Percentiles rank a stretch among this genome's conserved stretches.
Evolutionary conservation across 345 rosid species (phyloP).

Genomic region (Gossypium raimondii): DNA sequence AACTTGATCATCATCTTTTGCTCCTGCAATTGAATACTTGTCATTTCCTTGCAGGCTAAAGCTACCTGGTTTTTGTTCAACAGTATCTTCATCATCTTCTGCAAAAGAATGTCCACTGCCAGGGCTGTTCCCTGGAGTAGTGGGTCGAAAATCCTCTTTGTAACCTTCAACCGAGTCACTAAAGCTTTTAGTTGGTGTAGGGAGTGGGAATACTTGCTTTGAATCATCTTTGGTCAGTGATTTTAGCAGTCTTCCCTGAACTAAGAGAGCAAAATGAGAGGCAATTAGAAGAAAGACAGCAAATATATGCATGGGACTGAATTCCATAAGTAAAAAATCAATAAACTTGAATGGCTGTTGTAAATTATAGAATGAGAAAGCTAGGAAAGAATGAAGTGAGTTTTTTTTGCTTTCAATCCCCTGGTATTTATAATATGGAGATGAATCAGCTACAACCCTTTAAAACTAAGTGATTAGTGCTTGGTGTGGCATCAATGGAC

Average conservation of each 20-base stretch:
- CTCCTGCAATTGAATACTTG: slow-evolving; percentile 22
- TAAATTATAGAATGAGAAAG: neutral
- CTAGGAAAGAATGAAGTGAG: slow-evolving; percentile 4
- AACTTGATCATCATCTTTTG: slow-evolving; percentile 14
- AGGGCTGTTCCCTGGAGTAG: slow-evolving; percentile 42
- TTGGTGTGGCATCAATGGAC: neutral
- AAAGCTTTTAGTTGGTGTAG: neutral
- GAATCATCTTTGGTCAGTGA: slow-evolving; percentile 10
- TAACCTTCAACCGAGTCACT: neutral
- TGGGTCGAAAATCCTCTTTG: slow-evolving; percentile 27
- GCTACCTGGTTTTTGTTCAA: neutral
- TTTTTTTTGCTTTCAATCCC: neutral
- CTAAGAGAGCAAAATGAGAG: slow-evolving; percentile 22
- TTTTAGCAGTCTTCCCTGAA: slow-evolving; percentile 34
- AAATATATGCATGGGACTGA: neutral
- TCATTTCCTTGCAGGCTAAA: neutral
- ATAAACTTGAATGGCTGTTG: neutral
- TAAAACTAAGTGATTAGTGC: too few relatives aligned
- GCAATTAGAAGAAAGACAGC: slow-evolving; percentile 19
- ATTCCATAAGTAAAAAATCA: neutral
- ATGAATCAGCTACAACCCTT: neutral
- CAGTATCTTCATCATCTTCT: neutral
- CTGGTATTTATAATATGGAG: slow-evolving; percentile 21
- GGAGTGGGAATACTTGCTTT: neutral
- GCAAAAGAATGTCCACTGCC: slow-evolving; percentile 28